Evolutionary conservation across 83 land plant species (phyloP), one percentile per base, ranked within the genome.

Genomic region (Isoetes engelmannii): DNA sequence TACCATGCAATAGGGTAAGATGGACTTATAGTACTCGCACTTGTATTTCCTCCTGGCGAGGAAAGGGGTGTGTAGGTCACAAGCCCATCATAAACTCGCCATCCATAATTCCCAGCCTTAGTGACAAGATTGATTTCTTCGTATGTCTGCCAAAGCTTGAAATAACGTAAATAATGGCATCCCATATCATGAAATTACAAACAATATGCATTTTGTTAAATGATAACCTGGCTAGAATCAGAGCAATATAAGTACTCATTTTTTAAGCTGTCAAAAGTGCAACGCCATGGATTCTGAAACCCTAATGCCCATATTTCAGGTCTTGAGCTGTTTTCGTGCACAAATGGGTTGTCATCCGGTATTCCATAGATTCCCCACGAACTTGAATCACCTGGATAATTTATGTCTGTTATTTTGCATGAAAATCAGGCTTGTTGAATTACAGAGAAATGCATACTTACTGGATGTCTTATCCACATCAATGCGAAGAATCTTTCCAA

Each of bases 401-500:
- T 28, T 28, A 28, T 28, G 37, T 28, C 37, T 28, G 37, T 28
- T 28, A 28, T 28, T 28, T 2, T 28, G 37, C 37, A 28, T 28
- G 0, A 28, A 28, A 28, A 28, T 28, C 37, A 28, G 0, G 37
- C 37, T 28, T 28, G 37, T 28, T 28, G 37, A 28, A 28, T 28
- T 28, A 28, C 37, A 28, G 37, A 28, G 37, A 28, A 28, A 2
- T 28, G 37, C 37, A 28, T 28, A 28, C 37, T 84, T 72, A 93
- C 96, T 86, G 58, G 92, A 92, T 4, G 81, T 67, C 21, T 71
- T 82, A 66, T 90, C 82, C n/a, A 93, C 70, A 68, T 93, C 88
- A 67, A 93, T 75, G 57, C 98, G 81, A 88, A 87, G 75, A 48
- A 93, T 87, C 77, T 93, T 93, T 50, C 98, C 98, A 12, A 93